Base-by-base conservation (phyloP, 1,139 yeast species). In the Citeromyces hawaiiensis region DNA sequence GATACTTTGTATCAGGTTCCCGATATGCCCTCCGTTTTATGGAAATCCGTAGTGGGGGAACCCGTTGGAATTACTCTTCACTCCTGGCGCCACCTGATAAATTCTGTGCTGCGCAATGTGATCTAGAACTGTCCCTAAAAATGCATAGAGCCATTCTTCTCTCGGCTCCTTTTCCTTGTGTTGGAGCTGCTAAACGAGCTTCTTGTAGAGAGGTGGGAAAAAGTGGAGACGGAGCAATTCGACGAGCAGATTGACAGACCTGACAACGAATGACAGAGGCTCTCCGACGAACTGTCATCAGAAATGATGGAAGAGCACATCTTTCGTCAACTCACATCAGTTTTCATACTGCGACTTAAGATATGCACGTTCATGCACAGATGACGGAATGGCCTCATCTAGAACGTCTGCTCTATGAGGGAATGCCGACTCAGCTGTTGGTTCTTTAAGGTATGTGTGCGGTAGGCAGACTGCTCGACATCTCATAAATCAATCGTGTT, bases 231-330 rank as follows among this genome's bases (percentile, higher is more conserved):
- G 40, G 77, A 70, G 49, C 11, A 23, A 23, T 7, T 6, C 11
- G 27, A 23, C 27, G 27, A 23, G 11, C 11, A 5, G 27, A 83
- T 83, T 1, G 72, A 71, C 45, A 83, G 74, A 46, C 59, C 56
- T 35, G 57, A 55, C 35, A 16, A 23, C 11, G 27, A 23, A 9
- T 23, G 11, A 9, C 37, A 40, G 8, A 16, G 35, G 17, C 40
- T 42, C 11, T 83, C 79, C 45, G 94, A 85, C 49, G 93, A 81
- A 43, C 67, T 93, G 50, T 80, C 93, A n/a, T 96, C 88, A 53
- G 98, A 91, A 55, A 91, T 91, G 94, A 82, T 91, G 83, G 97
- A 91, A 49, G 98, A 91, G 55, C 96, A 91, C 56, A 70, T 91
- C 68, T 65, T 91, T 46, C 68, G 98, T 46, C 97, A 91, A 57